These are phyloP conservation scores for Paracoccidioides lutzii DNA, from an alignment of 2,329 filamentous ascomycete species.

Conservation along the genomic window DNA sequence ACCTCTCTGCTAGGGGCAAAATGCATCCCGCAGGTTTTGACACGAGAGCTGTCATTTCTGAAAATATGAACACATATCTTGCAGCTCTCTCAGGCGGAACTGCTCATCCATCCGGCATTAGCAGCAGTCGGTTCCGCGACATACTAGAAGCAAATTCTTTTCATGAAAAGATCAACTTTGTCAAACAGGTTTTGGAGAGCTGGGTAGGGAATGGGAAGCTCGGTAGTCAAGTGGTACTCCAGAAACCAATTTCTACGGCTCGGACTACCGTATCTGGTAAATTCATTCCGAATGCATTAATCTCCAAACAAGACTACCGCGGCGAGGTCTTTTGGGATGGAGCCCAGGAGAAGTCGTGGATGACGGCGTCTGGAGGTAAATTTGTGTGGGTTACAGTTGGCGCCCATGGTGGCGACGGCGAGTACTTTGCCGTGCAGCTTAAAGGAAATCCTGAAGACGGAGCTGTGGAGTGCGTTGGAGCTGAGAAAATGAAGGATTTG, in stretches of 20 bases:
- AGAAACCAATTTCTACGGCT: background rate
- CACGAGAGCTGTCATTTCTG: constrained; percentile 29
- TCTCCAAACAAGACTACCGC: background rate
- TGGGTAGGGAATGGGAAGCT: constrained; percentile 29
- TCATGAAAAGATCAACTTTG: constrained; percentile 30
- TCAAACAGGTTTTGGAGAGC: constrained; percentile 28
- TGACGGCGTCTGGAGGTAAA: constrained; percentile 33
- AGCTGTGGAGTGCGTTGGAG: constrained; percentile 8
- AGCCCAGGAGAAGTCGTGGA: constrained; percentile 26
- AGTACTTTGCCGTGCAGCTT: constrained; percentile 28
- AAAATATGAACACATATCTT: constrained; percentile 29
- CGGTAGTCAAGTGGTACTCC: constrained; percentile 19
- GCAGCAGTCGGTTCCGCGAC: constrained; percentile 28
- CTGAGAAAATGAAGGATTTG: constrained; percentile 8
- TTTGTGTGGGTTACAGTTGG: constrained; percentile 41
- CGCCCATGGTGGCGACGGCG: constrained; percentile 34
- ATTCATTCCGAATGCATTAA: background rate
- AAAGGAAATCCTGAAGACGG: constrained; percentile 13
- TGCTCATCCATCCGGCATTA: constrained; percentile 17
- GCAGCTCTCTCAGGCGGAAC: constrained; percentile 25
- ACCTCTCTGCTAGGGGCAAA: constrained; percentile 29
- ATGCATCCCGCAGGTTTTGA: constrained; percentile 34
- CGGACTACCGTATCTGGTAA: background rate
- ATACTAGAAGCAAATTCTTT: constrained; percentile 35
- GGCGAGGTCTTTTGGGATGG: constrained; percentile 29